Percentiles rank a stretch among this genome's conserved stretches.
Evolutionary conservation across 345 rosid species (phyloP).

Genomic region (Lumnitzera racemosa): DNA sequence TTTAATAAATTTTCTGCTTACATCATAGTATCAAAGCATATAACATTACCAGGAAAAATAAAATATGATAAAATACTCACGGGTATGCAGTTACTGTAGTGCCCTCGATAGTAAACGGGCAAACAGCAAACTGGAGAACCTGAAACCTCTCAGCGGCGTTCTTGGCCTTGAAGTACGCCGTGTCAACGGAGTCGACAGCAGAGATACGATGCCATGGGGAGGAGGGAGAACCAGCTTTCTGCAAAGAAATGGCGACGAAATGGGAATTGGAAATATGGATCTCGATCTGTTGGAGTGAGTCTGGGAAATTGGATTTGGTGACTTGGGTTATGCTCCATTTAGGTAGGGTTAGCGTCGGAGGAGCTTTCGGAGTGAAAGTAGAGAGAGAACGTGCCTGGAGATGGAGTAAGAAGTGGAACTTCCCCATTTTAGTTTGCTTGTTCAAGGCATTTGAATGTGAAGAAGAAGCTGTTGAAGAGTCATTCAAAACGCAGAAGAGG

Average conservation of each 20-base stretch:
- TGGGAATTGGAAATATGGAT: slow-evolving; percentile 51
- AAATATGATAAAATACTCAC: slow-evolving; percentile 19
- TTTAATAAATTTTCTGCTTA: too few species aligned
- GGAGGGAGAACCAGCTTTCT: slow-evolving; percentile 62
- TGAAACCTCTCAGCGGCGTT: slow-evolving; percentile 67
- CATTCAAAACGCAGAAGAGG: too few species aligned
- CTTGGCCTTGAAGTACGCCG: slow-evolving; percentile 67
- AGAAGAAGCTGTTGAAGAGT: too few species aligned
- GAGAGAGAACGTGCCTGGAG: slow-evolving; percentile 37
- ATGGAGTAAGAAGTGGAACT: slow-evolving; percentile 1
- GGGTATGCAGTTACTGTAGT: slow-evolving; percentile 56
- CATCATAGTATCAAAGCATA: too few species aligned
- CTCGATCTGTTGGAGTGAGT: slow-evolving; percentile 38
- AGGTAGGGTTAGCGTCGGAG: not conserved
- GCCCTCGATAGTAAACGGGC: slow-evolving; percentile 55
- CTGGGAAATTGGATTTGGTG: slow-evolving; percentile 53
- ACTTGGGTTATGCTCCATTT: slow-evolving; percentile 60
- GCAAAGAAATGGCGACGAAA: slow-evolving; percentile 62
- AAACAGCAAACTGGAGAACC: slow-evolving; percentile 69
- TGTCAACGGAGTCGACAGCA: slow-evolving; percentile 55
- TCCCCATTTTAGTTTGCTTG: too few species aligned
- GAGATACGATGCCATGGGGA: slow-evolving; percentile 80
- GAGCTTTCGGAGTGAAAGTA: slow-evolving; percentile 12
- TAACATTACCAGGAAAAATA: too few species aligned
- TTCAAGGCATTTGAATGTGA: too few species aligned